A percentile compares a stretch with the other conserved stretches of the same genome.
Evolutionary conservation across 805 yeast species (phyloP).

Genomic region (Henningerozyma blattae): DNA sequence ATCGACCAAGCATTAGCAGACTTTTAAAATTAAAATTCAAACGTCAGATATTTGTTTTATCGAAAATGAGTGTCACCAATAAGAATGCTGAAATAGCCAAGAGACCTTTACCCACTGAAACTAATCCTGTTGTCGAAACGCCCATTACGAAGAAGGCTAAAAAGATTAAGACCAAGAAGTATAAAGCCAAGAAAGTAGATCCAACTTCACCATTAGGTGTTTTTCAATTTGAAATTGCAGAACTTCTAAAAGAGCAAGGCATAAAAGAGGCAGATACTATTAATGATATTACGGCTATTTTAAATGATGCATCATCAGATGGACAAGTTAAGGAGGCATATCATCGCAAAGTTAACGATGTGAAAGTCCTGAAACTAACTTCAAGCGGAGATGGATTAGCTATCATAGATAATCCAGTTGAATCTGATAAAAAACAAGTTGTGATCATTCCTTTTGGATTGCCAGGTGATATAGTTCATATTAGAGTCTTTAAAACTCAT

Average conservation of each 20-base stretch:
- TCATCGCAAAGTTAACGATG: constrained; percentile 48
- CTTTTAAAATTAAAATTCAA: no score
- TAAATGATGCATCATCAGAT: constrained; percentile 39
- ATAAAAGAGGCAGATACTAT: constrained; percentile 35
- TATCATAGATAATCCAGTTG: constrained; percentile 48
- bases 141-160: constrained; percentile 12
- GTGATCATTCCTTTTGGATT: constrained; percentile 77
- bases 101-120: constrained; percentile 1
- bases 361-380: constrained; percentile 43
- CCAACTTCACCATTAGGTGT: constrained; percentile 76
- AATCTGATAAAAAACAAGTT: constrained; percentile 36
- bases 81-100: background rate
- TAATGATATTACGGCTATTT: constrained; percentile 54
- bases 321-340: constrained; percentile 32
- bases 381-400: constrained; percentile 89
- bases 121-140: constrained; percentile 1
- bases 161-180: constrained; percentile 36
- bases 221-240: constrained; percentile 58
- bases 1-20: no score
- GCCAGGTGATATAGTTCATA: constrained; percentile 69
- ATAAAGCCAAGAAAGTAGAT: constrained; percentile 53
- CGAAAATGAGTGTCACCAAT: background rate
- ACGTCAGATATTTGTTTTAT: no score
- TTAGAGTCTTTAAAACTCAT: constrained; percentile 68
- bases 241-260: constrained; percentile 33